These are phyloP conservation scores for Puccinia coronata DNA, from an alignment of 1,284 basidiomycete genomes.

Conservation along the genomic window DNA sequence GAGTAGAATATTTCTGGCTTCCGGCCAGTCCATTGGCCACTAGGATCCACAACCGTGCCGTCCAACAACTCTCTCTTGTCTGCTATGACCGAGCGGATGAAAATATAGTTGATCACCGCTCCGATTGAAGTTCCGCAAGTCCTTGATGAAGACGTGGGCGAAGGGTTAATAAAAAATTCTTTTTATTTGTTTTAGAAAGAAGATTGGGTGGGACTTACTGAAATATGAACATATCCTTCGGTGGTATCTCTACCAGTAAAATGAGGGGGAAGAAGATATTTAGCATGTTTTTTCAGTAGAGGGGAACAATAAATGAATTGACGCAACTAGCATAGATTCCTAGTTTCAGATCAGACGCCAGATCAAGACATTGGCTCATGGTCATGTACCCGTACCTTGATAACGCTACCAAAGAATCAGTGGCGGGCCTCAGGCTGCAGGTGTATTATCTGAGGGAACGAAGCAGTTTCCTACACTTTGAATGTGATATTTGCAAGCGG, in stretches of 20 bases:
- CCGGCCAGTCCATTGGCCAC: conserved; percentile 50
- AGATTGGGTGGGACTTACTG: conserved; percentile 25
- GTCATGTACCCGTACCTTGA: conserved; percentile 49
- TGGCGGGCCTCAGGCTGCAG: not conserved
- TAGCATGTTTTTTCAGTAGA: not conserved
- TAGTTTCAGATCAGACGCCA: conserved; percentile 47
- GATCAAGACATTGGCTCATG: conserved; percentile 49
- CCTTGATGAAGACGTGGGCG: not conserved
- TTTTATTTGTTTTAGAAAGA: not conserved
- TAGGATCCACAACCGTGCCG: conserved; percentile 47
- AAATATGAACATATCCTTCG: conserved; percentile 45
- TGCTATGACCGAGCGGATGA: conserved; percentile 48
- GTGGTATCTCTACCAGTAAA: conserved; percentile 40
- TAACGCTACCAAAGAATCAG: not conserved
- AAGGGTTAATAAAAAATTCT: not conserved
- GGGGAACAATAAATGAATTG: not conserved
- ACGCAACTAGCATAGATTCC: conserved; percentile 50
- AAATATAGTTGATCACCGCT: conserved; percentile 48
- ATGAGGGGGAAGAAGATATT: not conserved
- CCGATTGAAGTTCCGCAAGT: conserved; percentile 43
- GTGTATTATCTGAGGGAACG: not conserved
- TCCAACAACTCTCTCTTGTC: conserved; percentile 44
- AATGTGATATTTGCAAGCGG: conserved; percentile 47
- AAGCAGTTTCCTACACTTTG: conserved; percentile 42
- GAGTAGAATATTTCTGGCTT: conserved; percentile 50